phyloP scores from a whole-genome alignment of 2,329 filamentous ascomycete species.

The Penicillium sp. region DNA sequence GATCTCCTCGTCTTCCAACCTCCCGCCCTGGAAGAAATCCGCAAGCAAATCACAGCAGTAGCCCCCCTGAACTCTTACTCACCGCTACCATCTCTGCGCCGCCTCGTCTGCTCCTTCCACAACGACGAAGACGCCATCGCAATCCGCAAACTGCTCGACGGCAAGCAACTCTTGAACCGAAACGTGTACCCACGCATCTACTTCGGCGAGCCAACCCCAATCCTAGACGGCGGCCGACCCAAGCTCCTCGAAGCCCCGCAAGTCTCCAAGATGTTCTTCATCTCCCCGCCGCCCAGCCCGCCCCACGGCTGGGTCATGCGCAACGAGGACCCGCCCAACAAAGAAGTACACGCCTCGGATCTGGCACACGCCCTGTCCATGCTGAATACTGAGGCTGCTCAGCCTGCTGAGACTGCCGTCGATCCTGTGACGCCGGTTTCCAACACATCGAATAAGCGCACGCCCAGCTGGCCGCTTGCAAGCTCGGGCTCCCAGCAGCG shows the following conservation, averaged over 20 bases:
- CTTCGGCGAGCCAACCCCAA: constrained; percentile 53
- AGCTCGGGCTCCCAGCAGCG: constrained; percentile 33
- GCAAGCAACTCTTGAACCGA: constrained; percentile 32
- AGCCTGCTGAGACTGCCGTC: constrained; percentile 7
- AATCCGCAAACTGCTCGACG: constrained; percentile 45
- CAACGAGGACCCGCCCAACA: constrained; percentile 62
- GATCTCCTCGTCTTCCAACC: constrained; percentile 48
- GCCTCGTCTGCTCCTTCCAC: constrained; percentile 50
- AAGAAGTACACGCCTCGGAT: constrained; percentile 61
- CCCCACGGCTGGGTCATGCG: constrained; percentile 63
- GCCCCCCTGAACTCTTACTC: constrained; percentile 50
- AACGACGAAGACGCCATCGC: constrained; percentile 41
- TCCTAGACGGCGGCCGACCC: constrained; percentile 36
- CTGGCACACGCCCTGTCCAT: constrained; percentile 55
- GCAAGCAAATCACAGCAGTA: constrained; percentile 41
- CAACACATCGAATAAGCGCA: constrained; percentile 32
- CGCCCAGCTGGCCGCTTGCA: constrained; percentile 30
- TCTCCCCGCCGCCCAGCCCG: constrained; percentile 60
- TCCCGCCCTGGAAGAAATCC: constrained; percentile 42
- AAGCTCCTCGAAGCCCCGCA: constrained; percentile 56
- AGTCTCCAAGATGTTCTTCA: constrained; percentile 62
- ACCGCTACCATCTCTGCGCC: constrained; percentile 49
- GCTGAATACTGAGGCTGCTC: constrained; percentile 38
- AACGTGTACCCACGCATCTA: constrained; percentile 45
- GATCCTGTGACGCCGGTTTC: constrained; percentile 33